These are phyloP conservation scores for Fonsecaea erecta DNA, from an alignment of 2,329 filamentous ascomycete genomes.

Conservation along the genomic window DNA sequence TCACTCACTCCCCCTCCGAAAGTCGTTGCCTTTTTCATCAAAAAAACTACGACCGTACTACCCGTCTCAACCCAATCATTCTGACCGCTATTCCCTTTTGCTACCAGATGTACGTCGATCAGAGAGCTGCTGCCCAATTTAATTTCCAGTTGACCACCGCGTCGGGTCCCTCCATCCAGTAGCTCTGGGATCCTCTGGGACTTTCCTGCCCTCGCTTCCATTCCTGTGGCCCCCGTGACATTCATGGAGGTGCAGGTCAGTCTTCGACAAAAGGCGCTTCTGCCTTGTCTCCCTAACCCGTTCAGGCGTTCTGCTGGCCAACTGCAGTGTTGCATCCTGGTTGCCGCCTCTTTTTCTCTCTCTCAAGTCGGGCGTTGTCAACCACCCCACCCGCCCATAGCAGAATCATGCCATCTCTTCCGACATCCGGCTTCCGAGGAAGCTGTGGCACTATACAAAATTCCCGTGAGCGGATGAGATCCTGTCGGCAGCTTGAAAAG, in stretches of 20 bases:
- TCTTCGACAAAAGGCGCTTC: not conserved
- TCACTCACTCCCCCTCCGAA: not conserved
- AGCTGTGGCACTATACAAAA: not conserved
- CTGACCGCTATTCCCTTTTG: conserved; percentile 7
- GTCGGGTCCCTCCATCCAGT: not conserved
- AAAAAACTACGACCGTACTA: conserved; percentile 4
- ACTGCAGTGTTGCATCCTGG: not conserved
- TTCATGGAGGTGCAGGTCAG: not conserved
- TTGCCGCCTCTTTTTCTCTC: not conserved
- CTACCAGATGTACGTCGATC: conserved; percentile 24
- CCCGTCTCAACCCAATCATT: conserved; percentile 19
- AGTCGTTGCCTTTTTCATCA: conserved; percentile 21
- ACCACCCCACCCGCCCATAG: conserved; percentile 9
- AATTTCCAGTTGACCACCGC: conserved; percentile 6
- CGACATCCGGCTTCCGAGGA: not conserved
- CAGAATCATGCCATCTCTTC: conserved; percentile 5
- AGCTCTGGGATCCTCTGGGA: not conserved
- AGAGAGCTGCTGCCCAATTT: conserved; percentile 26
- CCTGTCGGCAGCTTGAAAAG: not conserved
- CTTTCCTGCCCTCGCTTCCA: not conserved
- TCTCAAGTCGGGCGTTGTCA: conserved; percentile 13
- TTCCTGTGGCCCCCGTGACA: not conserved
- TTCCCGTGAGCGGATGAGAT: not conserved
- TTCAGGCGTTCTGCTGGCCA: conserved; percentile 11
- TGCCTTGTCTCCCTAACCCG: not conserved